phyloP scores from a whole-genome alignment of 2,329 filamentous ascomycete species.

The Ophiocordyceps polyrhachis-furcata region DNA sequence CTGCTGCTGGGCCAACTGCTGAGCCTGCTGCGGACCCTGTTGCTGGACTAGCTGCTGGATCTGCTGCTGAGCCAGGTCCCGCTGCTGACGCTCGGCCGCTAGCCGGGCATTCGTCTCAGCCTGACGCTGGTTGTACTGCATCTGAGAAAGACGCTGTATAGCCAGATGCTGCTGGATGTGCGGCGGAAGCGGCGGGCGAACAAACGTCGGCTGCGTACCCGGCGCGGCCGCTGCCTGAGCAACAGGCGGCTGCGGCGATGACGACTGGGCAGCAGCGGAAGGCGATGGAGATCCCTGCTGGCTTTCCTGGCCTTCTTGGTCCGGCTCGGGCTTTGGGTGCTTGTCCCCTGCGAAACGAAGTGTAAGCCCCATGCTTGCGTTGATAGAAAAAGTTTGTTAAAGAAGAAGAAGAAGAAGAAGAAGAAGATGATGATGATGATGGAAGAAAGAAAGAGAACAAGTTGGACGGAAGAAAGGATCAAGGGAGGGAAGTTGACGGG shows the following conservation, averaged over 20 bases:
- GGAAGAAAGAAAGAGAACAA: neutral
- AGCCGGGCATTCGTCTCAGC: too few species aligned
- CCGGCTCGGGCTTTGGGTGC: conserved; percentile 16
- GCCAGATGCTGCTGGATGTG: conserved; percentile 8
- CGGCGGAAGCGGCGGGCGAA: too few species aligned
- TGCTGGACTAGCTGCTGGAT: neutral
- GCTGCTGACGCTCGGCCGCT: too few species aligned
- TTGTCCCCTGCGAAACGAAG: conserved; percentile 20
- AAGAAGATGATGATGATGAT: neutral
- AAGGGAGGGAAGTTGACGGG: neutral
- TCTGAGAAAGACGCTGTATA: conserved; percentile 2
- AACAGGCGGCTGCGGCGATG: neutral
- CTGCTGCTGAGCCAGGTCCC: neutral
- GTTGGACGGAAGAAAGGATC: neutral
- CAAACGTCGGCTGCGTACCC: too few species aligned
- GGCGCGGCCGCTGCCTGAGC: too few species aligned
- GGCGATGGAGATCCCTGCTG: neutral
- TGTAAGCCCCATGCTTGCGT: conserved; percentile 1
- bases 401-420: neutral
- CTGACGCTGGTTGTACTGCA: neutral
- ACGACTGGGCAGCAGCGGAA: neutral
- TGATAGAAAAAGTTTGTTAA: neutral
- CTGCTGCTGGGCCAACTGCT: neutral
- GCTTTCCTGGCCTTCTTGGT: neutral
- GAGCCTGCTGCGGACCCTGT: neutral